A percentile compares a stretch with the other conserved stretches of the same genome.
Evolutionary conservation across 257 asterid genomes (phyloP).

Genomic region (Apocynum venetum): DNA sequence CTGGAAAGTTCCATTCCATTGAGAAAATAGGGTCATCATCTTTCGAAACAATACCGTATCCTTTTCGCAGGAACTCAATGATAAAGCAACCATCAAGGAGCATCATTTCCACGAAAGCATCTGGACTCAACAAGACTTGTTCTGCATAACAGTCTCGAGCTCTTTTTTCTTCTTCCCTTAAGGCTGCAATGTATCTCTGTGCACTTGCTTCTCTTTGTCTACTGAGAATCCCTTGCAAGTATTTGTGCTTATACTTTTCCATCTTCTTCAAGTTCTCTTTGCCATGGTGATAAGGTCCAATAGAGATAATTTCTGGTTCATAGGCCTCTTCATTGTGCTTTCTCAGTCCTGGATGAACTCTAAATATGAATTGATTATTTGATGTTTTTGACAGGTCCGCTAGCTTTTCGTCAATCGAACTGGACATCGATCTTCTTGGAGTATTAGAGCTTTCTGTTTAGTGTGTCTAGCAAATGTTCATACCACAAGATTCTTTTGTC

Average conservation of each 20-base stretch:
- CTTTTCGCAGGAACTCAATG: no score
- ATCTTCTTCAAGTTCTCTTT: background rate
- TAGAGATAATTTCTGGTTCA: background rate
- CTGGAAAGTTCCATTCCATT: no score
- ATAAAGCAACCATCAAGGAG: background rate
- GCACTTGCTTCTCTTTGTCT: background rate
- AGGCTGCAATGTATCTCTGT: background rate
- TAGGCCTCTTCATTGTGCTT: no score
- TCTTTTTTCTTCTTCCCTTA: slow-evolving; percentile 13
- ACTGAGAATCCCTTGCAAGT: background rate
- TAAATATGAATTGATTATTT: no score
- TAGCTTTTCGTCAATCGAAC: no score
- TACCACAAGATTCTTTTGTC: no score
- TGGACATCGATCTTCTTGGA: no score
- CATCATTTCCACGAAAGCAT: background rate
- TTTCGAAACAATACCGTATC: rapidly evolving
- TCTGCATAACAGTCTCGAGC: background rate
- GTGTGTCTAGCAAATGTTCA: no score
- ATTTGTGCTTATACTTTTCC: slow-evolving; percentile 27
- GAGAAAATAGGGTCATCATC: no score
- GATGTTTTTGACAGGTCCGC: no score
- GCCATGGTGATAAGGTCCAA: background rate
- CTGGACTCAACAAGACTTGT: background rate
- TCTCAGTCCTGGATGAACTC: no score
- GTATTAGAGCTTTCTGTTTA: no score